These are phyloP conservation scores for Trichoderma sp. DNA, from an alignment of 2,329 filamentous ascomycete genomes.

Conservation along the genomic window DNA sequence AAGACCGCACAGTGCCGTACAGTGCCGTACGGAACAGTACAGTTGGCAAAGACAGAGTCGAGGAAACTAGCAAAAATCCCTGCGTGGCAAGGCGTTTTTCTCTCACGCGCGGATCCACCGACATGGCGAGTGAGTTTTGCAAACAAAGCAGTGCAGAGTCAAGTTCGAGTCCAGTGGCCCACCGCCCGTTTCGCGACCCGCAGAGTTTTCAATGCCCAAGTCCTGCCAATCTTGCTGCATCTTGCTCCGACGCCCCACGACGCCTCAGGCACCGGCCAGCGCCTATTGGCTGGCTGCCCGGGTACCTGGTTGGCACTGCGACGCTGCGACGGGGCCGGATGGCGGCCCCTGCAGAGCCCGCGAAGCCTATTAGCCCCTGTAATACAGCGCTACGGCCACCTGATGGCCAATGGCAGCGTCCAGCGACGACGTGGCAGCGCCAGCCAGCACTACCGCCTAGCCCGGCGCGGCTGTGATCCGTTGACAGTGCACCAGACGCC, in stretches of 20 bases:
- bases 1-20: too few species aligned
- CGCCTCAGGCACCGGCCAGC: slow-evolving; percentile 26
- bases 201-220: neutral
- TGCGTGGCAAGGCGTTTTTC: slow-evolving; percentile 10
- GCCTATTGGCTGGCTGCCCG: slow-evolving; percentile 28
- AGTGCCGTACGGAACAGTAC: neutral
- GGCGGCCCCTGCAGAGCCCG: slow-evolving; percentile 18
- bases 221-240: neutral
- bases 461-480: slow-evolving; percentile 15
- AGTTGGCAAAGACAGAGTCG: neutral
- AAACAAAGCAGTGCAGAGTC: neutral
- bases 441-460: neutral
- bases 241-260: neutral
- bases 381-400: slow-evolving; percentile 12
- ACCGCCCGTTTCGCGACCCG: slow-evolving; percentile 9
- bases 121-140: slow-evolving; percentile 11
- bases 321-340: slow-evolving; percentile 13
- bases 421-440: slow-evolving; percentile 17
- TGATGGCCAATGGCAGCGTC: slow-evolving; percentile 11
- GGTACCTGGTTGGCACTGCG: slow-evolving; percentile 30
- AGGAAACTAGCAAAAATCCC: neutral
- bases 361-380: slow-evolving; percentile 16
- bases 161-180: neutral
- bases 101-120: slow-evolving; percentile 1
- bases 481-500: neutral